Evolutionary conservation across 345 rosid genomes (phyloP), one percentile per base, ranked within the genome.

Genomic region (Rhodamnia argentea): DNA sequence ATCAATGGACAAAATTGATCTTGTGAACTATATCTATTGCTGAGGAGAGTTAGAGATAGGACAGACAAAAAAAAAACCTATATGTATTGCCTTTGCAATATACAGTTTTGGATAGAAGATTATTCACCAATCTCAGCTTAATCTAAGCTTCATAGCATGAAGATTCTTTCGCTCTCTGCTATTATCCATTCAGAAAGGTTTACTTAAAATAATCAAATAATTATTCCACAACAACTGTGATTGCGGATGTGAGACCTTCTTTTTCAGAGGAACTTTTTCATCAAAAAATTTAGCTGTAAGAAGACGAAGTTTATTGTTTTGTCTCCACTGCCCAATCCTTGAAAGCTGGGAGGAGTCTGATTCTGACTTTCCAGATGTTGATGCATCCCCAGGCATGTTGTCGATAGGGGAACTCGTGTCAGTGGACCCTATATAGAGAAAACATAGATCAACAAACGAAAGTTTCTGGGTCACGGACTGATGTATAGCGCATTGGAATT

Each of bases 261-360:
- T 92, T 53, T 84, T 91, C 14, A 89, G 44, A 37, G 94, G 92
- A 88, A 92, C 70, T 82, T 62, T 90, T 50, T 92, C 96, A 85
- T 92, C 94, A 75, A 89, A 87, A 54, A 92, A 82, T 83, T 86
- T 94, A 13, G 90, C 64, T 0, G 87, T 86, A 87, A 90, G 86
- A 44, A 55, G 18, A 62, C 88, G 51, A 24, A 90, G 85, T 52
- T 86, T 87, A 82, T 78, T 60, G 83, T 58, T 84, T 32, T 87
- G 85, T 50, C 60, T 83, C 60, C 26, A 32, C 75, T 64, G 86
- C 78, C 52, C 84, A 42, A 57, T 52, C 50, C 74, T 87, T 44
- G 85, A 44, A 74, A 55, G 88, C 23, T 59, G 83, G 52, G 78
- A 53, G 42, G 90, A 86, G 64, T 84, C 83, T 7, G 90, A 78